Evolutionary conservation across 1,284 basidiomycete genomes (phyloP).

Genomic region (Ceratobasidium sp.): DNA sequence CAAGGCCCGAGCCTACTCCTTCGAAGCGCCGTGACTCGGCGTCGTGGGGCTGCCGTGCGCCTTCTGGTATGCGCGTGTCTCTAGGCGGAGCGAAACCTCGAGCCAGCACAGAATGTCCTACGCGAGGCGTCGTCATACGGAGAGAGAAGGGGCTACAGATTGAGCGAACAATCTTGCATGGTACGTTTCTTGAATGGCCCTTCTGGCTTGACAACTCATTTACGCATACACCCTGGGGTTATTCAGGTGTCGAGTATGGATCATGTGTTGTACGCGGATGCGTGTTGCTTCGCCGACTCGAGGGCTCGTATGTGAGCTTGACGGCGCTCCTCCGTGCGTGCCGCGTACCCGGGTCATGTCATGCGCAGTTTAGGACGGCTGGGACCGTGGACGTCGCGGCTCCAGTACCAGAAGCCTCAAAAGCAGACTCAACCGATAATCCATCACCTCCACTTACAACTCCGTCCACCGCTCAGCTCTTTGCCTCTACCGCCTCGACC

Average conservation of each 20-base stretch:
- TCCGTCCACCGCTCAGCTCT: neutral
- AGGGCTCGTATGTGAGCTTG: slow-evolving; percentile 34
- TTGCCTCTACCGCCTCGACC: slow-evolving; percentile 3
- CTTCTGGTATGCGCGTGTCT: slow-evolving; percentile 36
- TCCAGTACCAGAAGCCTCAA: slow-evolving; percentile 21
- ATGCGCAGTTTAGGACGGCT: slow-evolving; percentile 35
- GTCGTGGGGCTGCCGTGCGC: slow-evolving; percentile 37
- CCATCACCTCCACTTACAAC: neutral
- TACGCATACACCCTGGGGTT: neutral
- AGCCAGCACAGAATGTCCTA: slow-evolving; percentile 6
- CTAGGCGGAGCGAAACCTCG: slow-evolving; percentile 4
- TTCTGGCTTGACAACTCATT: neutral
- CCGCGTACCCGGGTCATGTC: slow-evolving; percentile 38
- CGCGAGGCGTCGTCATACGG: slow-evolving; percentile 19
- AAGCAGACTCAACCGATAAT: slow-evolving; percentile 9
- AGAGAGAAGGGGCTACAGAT: slow-evolving; percentile 7
- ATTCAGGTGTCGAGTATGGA: slow-evolving; percentile 30
- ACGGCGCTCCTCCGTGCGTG: slow-evolving; percentile 36
- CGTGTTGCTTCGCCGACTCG: slow-evolving; percentile 37
- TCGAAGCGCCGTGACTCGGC: slow-evolving; percentile 25
- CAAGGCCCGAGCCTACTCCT: neutral
- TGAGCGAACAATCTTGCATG: slow-evolving; percentile 28
- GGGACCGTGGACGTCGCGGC: slow-evolving; percentile 21
- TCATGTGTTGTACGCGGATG: slow-evolving; percentile 35
- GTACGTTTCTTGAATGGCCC: neutral